Percentiles rank a stretch among this genome's conserved stretches.
Conservation (phyloP, 805 yeast species). For the Allodekkera sacchari region DNA sequence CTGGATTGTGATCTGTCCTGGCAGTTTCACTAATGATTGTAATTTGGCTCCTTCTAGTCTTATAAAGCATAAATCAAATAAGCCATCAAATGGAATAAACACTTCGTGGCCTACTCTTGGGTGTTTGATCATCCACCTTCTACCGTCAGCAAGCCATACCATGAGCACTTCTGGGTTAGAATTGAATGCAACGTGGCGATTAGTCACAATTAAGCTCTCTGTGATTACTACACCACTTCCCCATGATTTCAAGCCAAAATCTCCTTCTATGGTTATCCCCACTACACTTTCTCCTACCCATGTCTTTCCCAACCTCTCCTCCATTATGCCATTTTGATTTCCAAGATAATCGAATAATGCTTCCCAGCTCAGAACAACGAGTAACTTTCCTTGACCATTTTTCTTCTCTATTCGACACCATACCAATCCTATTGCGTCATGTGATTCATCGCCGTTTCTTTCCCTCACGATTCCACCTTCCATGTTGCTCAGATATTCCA, state of each 20-base stretch:
- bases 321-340: neutral
- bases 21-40: conserved; percentile 1
- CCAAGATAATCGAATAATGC: conserved; percentile 3
- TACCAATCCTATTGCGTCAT: conserved; percentile 27
- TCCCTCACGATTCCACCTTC: conserved; percentile 30
- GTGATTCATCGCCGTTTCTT: neutral
- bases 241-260: conserved; percentile 23
- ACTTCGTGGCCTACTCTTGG: conserved; percentile 11
- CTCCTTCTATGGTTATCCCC: conserved; percentile 9
- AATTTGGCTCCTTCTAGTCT: conserved; percentile 10
- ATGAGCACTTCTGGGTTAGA: conserved; percentile 10
- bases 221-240: conserved; percentile 34
- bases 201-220: conserved; percentile 28
- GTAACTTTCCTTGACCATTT: conserved; percentile 40
- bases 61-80: conserved; percentile 32
- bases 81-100: conserved; percentile 22
- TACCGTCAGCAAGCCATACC: conserved; percentile 5
- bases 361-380: conserved; percentile 17
- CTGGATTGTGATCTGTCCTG: neutral
- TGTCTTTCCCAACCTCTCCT: neutral
- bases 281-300: conserved; percentile 4
- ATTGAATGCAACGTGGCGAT: conserved; percentile 28
- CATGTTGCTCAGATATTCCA: conserved; percentile 38
- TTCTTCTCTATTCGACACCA: conserved; percentile 30
- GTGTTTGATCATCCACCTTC: conserved; percentile 1